phyloP scores from a whole-genome alignment of 2,329 filamentous ascomycete genomes.

The Ascochyta viciae-villosae region DNA sequence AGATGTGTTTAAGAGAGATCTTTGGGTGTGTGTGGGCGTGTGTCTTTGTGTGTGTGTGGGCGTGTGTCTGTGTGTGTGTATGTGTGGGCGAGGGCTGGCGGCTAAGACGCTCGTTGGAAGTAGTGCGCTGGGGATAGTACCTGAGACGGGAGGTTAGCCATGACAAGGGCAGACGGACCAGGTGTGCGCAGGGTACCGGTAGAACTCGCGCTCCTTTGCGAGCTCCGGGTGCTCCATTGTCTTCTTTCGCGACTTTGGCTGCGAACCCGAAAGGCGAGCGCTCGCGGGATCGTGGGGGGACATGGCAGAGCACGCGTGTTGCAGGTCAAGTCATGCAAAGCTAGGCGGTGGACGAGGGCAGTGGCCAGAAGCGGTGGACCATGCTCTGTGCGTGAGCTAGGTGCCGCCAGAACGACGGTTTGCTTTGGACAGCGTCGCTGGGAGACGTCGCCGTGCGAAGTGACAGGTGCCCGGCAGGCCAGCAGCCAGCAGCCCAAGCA shows the following conservation, averaged over 20 bases:
- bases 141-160: slow-evolving; percentile 17
- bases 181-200: slow-evolving; percentile 28
- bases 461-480: neutral
- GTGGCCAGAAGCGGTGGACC: slow-evolving; percentile 9
- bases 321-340: slow-evolving; percentile 1
- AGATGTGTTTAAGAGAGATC: too few species aligned
- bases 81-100: slow-evolving; percentile 30
- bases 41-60: too few species aligned
- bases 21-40: too few species aligned
- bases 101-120: slow-evolving; percentile 24
- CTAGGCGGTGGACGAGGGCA: slow-evolving; percentile 10
- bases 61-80: too few species aligned
- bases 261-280: slow-evolving; percentile 13
- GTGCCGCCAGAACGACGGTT: slow-evolving; percentile 4
- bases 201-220: slow-evolving; percentile 46
- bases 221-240: slow-evolving; percentile 36
- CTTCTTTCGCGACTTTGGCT: slow-evolving; percentile 18
- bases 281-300: slow-evolving; percentile 6
- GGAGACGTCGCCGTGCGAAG: slow-evolving; percentile 12
- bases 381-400: slow-evolving; percentile 9
- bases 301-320: slow-evolving; percentile 5
- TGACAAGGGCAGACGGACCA: neutral
- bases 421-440: slow-evolving; percentile 2
- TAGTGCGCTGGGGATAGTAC: slow-evolving; percentile 40
- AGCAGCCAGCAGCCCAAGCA: neutral